phyloP scores from a whole-genome alignment of 768 basidiomycete species.

The Boletus rubroflammeus region DNA sequence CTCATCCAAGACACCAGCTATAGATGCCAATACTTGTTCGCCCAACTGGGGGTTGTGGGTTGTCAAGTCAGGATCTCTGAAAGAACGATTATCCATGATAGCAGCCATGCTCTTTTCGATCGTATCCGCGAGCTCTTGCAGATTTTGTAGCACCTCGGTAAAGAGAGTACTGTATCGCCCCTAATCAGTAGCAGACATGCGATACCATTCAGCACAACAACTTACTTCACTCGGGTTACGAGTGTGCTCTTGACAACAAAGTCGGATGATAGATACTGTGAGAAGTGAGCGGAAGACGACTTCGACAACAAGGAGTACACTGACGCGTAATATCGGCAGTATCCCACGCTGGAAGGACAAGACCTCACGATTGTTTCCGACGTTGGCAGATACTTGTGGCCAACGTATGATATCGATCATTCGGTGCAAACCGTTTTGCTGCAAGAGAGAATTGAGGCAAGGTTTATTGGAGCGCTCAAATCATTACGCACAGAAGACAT shows the following conservation, averaged over 20 bases:
- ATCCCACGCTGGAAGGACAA: conserved; percentile 61
- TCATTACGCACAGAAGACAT: conserved; percentile 36
- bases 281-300: not conserved
- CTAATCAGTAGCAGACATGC: conserved; percentile 5
- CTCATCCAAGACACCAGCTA: conserved; percentile 51
- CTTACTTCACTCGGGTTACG: conserved; percentile 49
- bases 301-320: not conserved
- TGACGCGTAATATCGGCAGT: conserved; percentile 51
- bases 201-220: not conserved
- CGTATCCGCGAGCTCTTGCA: conserved; percentile 38
- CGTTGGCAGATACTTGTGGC: conserved; percentile 37
- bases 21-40: conserved; percentile 41
- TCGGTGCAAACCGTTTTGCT: conserved; percentile 51
- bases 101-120: conserved; percentile 40
- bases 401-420: conserved; percentile 49
- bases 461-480: rapidly evolving
- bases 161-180: conserved; percentile 40
- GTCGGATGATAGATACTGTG: conserved; percentile 56
- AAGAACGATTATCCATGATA: conserved; percentile 32
- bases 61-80: conserved; percentile 24
- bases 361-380: conserved; percentile 30
- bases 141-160: conserved; percentile 42
- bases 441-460: not conserved
- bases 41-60: conserved; percentile 30
- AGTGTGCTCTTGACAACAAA: conserved; percentile 56